These are phyloP conservation scores for Friedmanniomyces simplex DNA, from an alignment of 495 filamentous ascomycete genomes.

Conservation along the genomic window DNA sequence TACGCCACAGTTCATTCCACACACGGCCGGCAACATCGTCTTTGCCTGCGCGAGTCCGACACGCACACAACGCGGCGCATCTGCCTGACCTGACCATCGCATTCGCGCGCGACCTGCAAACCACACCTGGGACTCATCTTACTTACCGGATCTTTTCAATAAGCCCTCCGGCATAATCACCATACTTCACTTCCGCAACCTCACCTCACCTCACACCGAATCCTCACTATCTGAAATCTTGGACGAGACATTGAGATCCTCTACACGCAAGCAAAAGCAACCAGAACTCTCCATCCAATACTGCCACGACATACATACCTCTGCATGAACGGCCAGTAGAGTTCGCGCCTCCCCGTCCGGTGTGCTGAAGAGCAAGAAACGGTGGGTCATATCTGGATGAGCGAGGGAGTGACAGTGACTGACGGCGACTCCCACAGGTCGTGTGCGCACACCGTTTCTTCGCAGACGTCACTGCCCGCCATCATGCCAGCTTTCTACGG, in stretches of 20 bases:
- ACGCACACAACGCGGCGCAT: background rate
- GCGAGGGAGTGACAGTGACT: background rate
- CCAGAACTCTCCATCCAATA: background rate
- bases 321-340: conserved; percentile 19
- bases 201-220: background rate
- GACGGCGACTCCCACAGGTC: conserved; percentile 2
- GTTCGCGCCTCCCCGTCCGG: conserved; percentile 1
- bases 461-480: background rate
- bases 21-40: background rate
- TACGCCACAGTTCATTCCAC: no score
- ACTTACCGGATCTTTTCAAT: background rate
- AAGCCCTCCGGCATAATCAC: background rate
- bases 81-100: background rate
- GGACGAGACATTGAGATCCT: background rate
- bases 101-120: background rate
- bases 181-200: no score
- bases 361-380: conserved; percentile 13
- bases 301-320: background rate
- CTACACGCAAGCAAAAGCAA: background rate
- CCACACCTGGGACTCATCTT: background rate
- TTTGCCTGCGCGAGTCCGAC: background rate
- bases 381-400: conserved; percentile 5
- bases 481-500: conserved; percentile 18
- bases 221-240: background rate
- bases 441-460: conserved; percentile 16